Evolutionary conservation across 768 basidiomycete genomes (phyloP).

Genomic region (Grammothele lineata): DNA sequence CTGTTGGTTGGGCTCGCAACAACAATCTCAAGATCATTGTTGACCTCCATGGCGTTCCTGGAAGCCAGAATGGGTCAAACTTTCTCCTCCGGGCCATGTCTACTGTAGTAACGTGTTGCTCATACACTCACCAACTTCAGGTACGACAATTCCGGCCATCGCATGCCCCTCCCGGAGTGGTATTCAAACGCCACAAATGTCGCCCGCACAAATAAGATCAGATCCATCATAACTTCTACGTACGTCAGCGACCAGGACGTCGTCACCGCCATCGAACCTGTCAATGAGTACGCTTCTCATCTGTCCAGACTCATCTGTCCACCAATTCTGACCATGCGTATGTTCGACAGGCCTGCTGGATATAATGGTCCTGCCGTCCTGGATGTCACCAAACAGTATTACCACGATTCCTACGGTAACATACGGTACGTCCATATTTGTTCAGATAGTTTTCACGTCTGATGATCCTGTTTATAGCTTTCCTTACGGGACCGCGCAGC

Average conservation of each 20-base stretch:
- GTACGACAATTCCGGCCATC: conserved; percentile 80
- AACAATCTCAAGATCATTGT: conserved; percentile 77
- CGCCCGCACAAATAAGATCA: conserved; percentile 59
- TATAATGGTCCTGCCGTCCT: conserved; percentile 53
- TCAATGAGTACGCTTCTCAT: conserved; percentile 61
- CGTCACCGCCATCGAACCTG: conserved; percentile 65
- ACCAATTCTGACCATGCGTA: background rate
- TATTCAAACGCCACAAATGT: conserved; percentile 63
- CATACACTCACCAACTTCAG: too few relatives aligned
- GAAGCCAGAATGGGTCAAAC: conserved; percentile 78
- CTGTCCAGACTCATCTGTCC: background rate
- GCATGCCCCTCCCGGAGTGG: conserved; percentile 59
- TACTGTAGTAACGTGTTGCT: too few relatives aligned
- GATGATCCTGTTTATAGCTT: too few relatives aligned
- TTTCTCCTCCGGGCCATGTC: too few relatives aligned
- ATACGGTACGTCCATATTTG: conserved; percentile 65
- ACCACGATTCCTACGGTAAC: conserved; percentile 69
- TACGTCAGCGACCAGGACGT: conserved; percentile 49
- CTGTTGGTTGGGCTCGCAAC: conserved; percentile 64
- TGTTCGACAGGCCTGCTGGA: conserved; percentile 60
- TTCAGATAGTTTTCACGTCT: background rate
- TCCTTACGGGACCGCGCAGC: conserved; percentile 38
- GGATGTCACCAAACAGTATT: conserved; percentile 52
- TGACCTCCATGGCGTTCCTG: conserved; percentile 69
- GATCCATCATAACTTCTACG: conserved; percentile 56